These are phyloP conservation scores for Apiospora rasikravindrae DNA, from an alignment of 2,329 filamentous ascomycete species.

Conservation along the genomic window DNA sequence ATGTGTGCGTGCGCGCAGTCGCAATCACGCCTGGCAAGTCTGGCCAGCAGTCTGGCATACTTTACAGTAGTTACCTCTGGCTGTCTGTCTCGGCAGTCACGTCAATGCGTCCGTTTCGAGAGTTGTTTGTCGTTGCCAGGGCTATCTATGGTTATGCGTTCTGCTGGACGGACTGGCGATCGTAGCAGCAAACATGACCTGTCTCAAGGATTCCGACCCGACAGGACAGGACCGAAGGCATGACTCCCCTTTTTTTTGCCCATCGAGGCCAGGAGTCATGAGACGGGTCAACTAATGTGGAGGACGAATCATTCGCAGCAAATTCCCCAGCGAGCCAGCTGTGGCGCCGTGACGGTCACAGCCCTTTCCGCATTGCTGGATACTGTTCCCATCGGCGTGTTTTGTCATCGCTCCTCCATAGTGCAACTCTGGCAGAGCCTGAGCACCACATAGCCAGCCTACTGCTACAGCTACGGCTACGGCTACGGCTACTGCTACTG, in stretches of 20 bases:
- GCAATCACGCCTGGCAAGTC: background rate
- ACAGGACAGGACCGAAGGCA: background rate
- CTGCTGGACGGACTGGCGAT: conserved; percentile 6
- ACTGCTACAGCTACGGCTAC: background rate
- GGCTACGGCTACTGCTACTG: background rate
- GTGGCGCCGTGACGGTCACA: background rate
- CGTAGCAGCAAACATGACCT: conserved; percentile 16
- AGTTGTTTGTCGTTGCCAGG: conserved; percentile 1
- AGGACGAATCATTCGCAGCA: background rate
- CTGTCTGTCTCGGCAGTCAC: conserved; percentile 7
- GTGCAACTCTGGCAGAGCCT: background rate
- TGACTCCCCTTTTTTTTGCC: background rate
- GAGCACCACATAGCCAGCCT: background rate
- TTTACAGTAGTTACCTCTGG: background rate
- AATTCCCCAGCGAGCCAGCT: conserved; percentile 6
- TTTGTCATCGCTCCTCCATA: background rate
- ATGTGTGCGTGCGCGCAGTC: background rate
- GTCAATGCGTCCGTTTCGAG: conserved; percentile 13
- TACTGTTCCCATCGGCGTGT: background rate
- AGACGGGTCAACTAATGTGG: background rate
- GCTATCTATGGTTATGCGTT: background rate
- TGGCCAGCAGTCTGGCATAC: conserved; percentile 1
- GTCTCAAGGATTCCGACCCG: conserved; percentile 15
- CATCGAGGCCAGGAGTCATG: conserved; percentile 6
- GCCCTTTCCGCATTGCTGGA: background rate